Percentiles rank a stretch among this genome's conserved stretches.
Evolutionary conservation across 768 basidiomycete genomes (phyloP).

Genomic region (Lentinula sp.): DNA sequence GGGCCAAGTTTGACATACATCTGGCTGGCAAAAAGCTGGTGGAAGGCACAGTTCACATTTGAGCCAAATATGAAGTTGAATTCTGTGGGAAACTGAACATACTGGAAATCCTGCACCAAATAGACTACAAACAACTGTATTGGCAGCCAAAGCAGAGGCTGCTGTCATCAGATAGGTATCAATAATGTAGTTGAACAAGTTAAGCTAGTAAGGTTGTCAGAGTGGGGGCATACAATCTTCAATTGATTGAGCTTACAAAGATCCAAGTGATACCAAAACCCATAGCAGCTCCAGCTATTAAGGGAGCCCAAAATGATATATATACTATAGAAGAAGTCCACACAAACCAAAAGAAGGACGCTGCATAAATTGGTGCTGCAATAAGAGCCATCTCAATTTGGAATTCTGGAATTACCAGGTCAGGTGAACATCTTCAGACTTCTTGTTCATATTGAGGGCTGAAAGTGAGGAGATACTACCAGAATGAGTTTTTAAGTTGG

Average conservation of each 20-base stretch:
- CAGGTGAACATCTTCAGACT: conserved; percentile 35
- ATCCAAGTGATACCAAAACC: conserved; percentile 51
- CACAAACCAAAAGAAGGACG: conserved; percentile 64
- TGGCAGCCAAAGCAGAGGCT: conserved; percentile 52
- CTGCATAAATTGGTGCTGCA: conserved; percentile 44
- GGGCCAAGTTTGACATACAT: conserved; percentile 48
- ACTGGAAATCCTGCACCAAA: conserved; percentile 50
- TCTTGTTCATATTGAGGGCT: conserved; percentile 45
- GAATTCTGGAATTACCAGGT: conserved; percentile 55
- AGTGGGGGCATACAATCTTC: background rate
- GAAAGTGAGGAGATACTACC: conserved; percentile 40
- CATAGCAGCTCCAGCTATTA: conserved; percentile 41
- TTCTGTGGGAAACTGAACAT: conserved; percentile 5
- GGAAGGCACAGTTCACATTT: background rate
- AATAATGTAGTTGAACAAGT: conserved; percentile 55
- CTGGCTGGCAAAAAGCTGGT: conserved; percentile 45
- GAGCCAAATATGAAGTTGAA: background rate
- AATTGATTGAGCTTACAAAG: conserved; percentile 33
- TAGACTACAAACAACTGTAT: conserved; percentile 45
- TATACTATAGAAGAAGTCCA: conserved; percentile 61
- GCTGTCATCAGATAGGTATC: conserved; percentile 52
- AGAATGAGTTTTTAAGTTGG: background rate
- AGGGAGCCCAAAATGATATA: conserved; percentile 49
- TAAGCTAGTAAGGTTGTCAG: conserved; percentile 27
- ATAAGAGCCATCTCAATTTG: conserved; percentile 44